Percentiles rank a stretch among this genome's conserved stretches.
Evolutionary conservation across 225 moss, liverwort and hornwort species (phyloP).

Genomic region (Asterella californica): DNA sequence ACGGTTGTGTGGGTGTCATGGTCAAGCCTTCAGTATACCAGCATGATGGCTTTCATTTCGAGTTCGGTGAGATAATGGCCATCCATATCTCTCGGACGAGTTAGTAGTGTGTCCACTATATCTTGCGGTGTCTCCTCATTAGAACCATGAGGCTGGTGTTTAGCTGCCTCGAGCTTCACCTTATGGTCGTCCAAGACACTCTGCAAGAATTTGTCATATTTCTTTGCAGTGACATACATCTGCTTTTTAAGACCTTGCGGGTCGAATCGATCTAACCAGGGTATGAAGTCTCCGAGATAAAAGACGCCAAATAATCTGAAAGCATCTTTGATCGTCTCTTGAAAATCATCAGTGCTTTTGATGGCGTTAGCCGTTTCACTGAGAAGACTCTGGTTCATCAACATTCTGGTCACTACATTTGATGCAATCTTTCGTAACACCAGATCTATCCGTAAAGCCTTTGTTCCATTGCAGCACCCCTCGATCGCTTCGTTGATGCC

Average conservation of each 20-base stretch:
- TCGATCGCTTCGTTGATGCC: neutral
- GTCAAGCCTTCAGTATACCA: neutral
- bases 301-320: neutral
- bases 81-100: neutral
- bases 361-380: neutral
- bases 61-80: neutral
- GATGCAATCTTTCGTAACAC: neutral
- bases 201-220: constrained; percentile 12
- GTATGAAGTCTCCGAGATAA: neutral
- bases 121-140: neutral
- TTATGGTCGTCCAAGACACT: constrained; percentile 34
- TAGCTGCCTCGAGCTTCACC: neutral
- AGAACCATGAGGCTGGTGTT: neutral
- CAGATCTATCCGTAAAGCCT: neutral
- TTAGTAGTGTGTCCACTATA: neutral
- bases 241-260: constrained; percentile 1
- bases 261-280: neutral
- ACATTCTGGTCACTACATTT: neutral
- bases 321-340: neutral
- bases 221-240: neutral
- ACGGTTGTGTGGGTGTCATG: neutral
- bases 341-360: neutral
- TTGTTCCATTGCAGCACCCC: neutral
- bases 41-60: neutral
- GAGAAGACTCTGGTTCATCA: neutral